Base-by-base conservation (phyloP, 768 basidiomycete species). In the Tylopilus balloui region DNA sequence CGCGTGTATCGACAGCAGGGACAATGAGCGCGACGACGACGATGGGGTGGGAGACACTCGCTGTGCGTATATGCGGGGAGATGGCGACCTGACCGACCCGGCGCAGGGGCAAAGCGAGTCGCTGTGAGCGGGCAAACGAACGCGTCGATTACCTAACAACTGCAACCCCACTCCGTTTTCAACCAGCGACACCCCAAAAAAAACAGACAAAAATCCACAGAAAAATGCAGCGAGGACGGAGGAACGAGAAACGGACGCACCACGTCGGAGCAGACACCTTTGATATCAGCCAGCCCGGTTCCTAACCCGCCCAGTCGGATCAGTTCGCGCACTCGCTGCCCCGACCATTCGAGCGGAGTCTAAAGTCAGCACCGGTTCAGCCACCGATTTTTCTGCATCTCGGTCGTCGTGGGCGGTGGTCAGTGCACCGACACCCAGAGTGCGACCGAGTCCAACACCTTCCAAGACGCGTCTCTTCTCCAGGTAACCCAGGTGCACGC, bases 91-190 rank as follows among this genome's bases (percentile, higher is more conserved):
- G 53, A 51, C 52, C 50, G 56, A 59, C 44, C 59, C 54, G 48
- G 41, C 35, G 62, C 52, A 56, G 60, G 59, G 62, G 56, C 56
- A 62, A 40, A 55, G 53, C 50, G 51, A 59, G 49, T 50, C 47
- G 51, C 45, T 49, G 51, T 45, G 47, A 58, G 45, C 42, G 47
- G 52, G 40, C 29, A 48, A 64, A 49, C 48, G 42, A 48, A 66
- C 63, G 63, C 63, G 64, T 66, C 62, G 63, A 59, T 65, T 66
- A 65, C 59, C 57, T 65, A 65, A 65, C 52, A 9, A 37, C 23
- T 14, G 15, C 43, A 12, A 9, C 31, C 15, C 5, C 19, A n/a
- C 28, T 7, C 17, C 21, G 34, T 54, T 64, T 63, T 63, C 60
- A 65, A 62, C 48, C 39, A 45, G 60, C 62, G 62, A 65, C 60